Percentiles rank a stretch among this genome's conserved stretches.
Evolutionary conservation across 805 yeast species (phyloP).

Genomic region (Saccharomycopsis sp.): DNA sequence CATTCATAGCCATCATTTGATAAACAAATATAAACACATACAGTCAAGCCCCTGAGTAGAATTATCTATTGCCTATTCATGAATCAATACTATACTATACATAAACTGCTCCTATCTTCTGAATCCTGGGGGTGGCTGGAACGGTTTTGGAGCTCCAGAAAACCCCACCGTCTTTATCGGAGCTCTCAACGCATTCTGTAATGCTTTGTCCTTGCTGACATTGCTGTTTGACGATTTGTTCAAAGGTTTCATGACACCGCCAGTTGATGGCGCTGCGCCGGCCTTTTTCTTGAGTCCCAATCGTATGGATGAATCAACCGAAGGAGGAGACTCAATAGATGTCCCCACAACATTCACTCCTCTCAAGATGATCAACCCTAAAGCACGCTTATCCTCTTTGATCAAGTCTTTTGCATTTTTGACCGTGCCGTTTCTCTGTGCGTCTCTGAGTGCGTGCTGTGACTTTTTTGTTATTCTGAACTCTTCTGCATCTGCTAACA

Average conservation of each 20-base stretch:
- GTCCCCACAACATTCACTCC: constrained; percentile 76
- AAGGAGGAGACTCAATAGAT: constrained; percentile 29
- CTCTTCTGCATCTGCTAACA: constrained; percentile 79
- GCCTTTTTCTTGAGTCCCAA: constrained; percentile 10
- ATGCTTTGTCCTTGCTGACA: constrained; percentile 9
- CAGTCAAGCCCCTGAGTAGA: no score
- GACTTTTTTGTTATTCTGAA: constrained; percentile 66
- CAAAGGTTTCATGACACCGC: constrained; percentile 29
- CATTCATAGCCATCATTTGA: no score
- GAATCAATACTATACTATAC: not conserved
- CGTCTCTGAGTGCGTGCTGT: constrained; percentile 29
- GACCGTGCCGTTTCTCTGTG: constrained; percentile 30
- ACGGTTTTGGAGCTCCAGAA: constrained; percentile 33
- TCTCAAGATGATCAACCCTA: constrained; percentile 78
- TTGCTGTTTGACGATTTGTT: constrained; percentile 14
- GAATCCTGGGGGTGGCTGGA: constrained; percentile 45
- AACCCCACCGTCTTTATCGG: constrained; percentile 27
- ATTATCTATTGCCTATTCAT: not conserved
- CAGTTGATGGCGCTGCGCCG: constrained; percentile 13
- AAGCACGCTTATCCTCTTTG: constrained; percentile 61
- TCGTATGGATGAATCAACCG: constrained; percentile 23
- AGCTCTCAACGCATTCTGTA: constrained; percentile 25
- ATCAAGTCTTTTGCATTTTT: constrained; percentile 32
- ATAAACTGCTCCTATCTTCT: constrained; percentile 22
- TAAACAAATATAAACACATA: no score